Percentiles rank a stretch among this genome's conserved stretches.
Evolutionary conservation across 768 basidiomycete species (phyloP).

Genomic region (Lentinula edodes): DNA sequence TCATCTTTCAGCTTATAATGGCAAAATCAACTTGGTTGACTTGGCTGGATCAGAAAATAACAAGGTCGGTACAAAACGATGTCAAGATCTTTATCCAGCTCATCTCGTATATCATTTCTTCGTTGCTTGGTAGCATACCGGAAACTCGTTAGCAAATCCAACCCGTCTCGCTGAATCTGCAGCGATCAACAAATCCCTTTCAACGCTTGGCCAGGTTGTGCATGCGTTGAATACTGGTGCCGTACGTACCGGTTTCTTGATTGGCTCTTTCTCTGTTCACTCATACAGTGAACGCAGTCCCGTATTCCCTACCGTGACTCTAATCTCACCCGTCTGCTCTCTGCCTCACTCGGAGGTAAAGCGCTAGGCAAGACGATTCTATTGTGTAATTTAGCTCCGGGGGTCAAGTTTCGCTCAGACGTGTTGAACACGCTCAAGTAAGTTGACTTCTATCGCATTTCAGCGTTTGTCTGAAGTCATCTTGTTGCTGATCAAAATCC

Average conservation of each 20-base stretch:
- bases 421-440: slow-evolving; percentile 91
- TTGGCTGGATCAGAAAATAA: slow-evolving; percentile 74
- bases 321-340: slow-evolving; percentile 82
- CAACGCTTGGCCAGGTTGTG: slow-evolving; percentile 84
- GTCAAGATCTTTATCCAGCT: not conserved
- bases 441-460: slow-evolving; percentile 12
- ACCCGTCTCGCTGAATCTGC: slow-evolving; percentile 85
- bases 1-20: slow-evolving; percentile 46
- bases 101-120: not conserved
- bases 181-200: slow-evolving; percentile 88
- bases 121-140: slow-evolving; percentile 50
- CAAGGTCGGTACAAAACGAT: not conserved
- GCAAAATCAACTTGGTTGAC: slow-evolving; percentile 84
- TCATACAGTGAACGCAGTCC: slow-evolving; percentile 30
- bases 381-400: slow-evolving; percentile 88
- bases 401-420: slow-evolving; percentile 76
- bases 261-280: not conserved
- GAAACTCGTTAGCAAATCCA: slow-evolving; percentile 54
- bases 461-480: not conserved
- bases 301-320: slow-evolving; percentile 90
- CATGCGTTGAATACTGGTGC: slow-evolving; percentile 74
- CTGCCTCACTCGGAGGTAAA: slow-evolving; percentile 84
- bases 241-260: slow-evolving; percentile 14
- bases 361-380: slow-evolving; percentile 60
- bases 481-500: not conserved